Evolutionary conservation across 2,329 filamentous ascomycete species (phyloP).

Genomic region (Diaporthe ampelina): DNA sequence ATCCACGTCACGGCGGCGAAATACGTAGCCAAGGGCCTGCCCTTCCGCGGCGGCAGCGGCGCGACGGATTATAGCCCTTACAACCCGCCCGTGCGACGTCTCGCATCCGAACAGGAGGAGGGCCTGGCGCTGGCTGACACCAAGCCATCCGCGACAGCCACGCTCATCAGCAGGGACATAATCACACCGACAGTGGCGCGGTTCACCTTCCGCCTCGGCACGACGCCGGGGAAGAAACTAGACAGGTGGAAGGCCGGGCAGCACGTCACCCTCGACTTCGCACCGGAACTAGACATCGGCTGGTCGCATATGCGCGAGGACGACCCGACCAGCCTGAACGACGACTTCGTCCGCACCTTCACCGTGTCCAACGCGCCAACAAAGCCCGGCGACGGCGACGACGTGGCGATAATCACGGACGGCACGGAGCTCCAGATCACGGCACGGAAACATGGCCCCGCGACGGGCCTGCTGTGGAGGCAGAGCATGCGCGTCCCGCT

Average conservation of each 20-base stretch:
- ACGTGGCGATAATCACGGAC: conserved; percentile 45
- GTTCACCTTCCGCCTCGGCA: conserved; percentile 65
- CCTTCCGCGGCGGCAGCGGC: conserved; percentile 73
- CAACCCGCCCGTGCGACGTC: conserved; percentile 79
- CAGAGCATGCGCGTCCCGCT: conserved; percentile 67
- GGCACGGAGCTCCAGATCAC: conserved; percentile 78
- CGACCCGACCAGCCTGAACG: conserved; percentile 84
- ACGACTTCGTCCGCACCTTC: conserved; percentile 87
- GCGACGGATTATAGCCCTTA: conserved; percentile 78
- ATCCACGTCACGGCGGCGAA: conserved; percentile 73
- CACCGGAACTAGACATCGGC: conserved; percentile 76
- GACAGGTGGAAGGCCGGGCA: conserved; percentile 76
- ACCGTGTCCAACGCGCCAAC: conserved; percentile 74
- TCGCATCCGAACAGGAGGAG: conserved; percentile 73
- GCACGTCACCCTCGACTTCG: conserved; percentile 83
- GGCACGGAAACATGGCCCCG: conserved; percentile 76
- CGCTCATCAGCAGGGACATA: conserved; percentile 68
- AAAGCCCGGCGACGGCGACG: conserved; percentile 32
- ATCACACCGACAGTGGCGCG: conserved; percentile 78
- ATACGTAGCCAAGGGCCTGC: conserved; percentile 74
- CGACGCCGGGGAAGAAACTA: conserved; percentile 40
- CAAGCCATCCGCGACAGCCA: conserved; percentile 58
- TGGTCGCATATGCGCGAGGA: conserved; percentile 89
- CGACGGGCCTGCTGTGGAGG: conserved; percentile 75
- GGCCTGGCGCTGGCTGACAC: conserved; percentile 10